These are phyloP conservation scores for Rhizoclosmatium globosum DNA, from an alignment of 192 early-diverging fungal species.

Conservation along the genomic window DNA sequence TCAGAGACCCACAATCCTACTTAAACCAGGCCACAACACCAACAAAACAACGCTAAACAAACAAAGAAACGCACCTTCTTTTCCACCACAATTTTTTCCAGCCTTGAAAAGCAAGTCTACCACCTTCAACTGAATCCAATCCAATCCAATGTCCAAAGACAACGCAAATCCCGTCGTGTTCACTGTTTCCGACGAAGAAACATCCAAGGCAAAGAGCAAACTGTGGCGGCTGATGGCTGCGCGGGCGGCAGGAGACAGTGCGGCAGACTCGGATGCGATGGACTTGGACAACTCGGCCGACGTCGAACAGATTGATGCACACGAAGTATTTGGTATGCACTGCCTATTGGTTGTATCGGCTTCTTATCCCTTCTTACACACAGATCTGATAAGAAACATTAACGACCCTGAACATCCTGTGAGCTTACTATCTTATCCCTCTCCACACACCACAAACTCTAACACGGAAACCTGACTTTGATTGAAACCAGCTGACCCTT, in stretches of 20 bases:
- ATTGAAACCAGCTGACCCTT: constrained; percentile 72
- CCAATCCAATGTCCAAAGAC: constrained; percentile 35
- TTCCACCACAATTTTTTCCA: not conserved
- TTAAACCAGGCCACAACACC: no score
- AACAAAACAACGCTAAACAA: not conserved
- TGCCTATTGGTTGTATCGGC: not conserved
- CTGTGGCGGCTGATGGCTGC: constrained; percentile 8
- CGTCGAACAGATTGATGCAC: constrained; percentile 79
- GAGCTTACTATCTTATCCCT: constrained; percentile 8
- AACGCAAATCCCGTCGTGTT: constrained; percentile 90
- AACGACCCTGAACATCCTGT: constrained; percentile 98
- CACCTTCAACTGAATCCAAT: no score
- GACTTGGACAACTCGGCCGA: constrained; percentile 64
- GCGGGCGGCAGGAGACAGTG: not conserved
- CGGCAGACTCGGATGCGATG: not conserved
- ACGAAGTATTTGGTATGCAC: constrained; percentile 84
- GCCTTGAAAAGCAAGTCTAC: not conserved
- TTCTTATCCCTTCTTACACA: not conserved
- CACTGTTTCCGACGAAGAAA: constrained; percentile 49
- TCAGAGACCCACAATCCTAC: no score
- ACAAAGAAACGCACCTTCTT: not conserved
- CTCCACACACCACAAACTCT: not conserved
- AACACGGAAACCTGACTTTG: not conserved
- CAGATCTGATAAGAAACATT: constrained; percentile 92
- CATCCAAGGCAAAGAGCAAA: constrained; percentile 27